Percentiles rank a stretch among this genome's conserved stretches.
phyloP scores from a whole-genome alignment of 768 basidiomycete genomes.

The Boletus tomentosulus region DNA sequence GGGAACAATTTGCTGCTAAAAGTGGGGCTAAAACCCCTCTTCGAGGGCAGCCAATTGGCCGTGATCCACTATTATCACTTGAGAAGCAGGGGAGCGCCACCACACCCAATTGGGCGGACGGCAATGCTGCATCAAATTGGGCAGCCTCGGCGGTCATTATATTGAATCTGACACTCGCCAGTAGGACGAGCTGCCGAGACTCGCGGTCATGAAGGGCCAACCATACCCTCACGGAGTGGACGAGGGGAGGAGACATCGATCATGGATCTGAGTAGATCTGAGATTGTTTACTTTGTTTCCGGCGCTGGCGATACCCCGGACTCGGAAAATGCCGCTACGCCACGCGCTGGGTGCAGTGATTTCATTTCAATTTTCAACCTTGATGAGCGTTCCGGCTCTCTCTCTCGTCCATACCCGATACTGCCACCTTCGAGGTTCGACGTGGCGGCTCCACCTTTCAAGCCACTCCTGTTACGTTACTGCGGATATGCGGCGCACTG shows the following conservation, averaged over 20 bases:
- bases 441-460: not conserved
- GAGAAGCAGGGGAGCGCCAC: slow-evolving; percentile 2
- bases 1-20: slow-evolving; percentile 10
- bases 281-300: slow-evolving; percentile 32
- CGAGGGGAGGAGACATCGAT: slow-evolving; percentile 6
- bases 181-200: not conserved
- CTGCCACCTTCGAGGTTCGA: not conserved
- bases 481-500: too few species aligned
- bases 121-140: slow-evolving; percentile 12
- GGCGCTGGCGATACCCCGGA: slow-evolving; percentile 32
- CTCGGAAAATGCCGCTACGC: slow-evolving; percentile 23
- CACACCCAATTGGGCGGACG: slow-evolving; percentile 8
- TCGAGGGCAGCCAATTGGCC: not conserved
- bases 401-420: slow-evolving; percentile 1
- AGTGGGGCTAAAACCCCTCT: too few species aligned
- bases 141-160: not conserved
- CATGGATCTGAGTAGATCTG: slow-evolving; percentile 23
- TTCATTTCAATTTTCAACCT: not conserved
- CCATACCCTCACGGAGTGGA: slow-evolving; percentile 2
- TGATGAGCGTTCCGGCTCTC: not conserved
- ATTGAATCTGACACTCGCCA: not conserved
- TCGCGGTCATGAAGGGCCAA: not conserved
- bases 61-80: not conserved
- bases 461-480: not conserved
- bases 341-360: not conserved